Percentiles rank a stretch among this genome's conserved stretches.
Conservation (phyloP, 2,329 filamentous ascomycete species). For the Exophiala sp. region DNA sequence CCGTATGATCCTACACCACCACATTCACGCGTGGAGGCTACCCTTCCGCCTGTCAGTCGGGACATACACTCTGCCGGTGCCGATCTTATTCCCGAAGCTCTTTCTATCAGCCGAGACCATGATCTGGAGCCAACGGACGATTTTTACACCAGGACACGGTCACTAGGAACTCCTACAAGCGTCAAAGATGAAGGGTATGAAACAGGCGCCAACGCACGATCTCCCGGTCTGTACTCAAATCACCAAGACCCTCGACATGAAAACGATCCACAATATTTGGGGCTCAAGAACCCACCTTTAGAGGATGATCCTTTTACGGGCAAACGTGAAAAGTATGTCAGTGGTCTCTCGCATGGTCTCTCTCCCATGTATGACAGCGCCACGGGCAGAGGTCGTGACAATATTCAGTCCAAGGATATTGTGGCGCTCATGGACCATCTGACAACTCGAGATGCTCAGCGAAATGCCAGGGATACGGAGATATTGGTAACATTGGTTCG, state of each 20-base stretch:
- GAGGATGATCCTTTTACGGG: conserved; percentile 65
- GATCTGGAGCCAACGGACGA: conserved; percentile 37
- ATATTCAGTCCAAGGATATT: conserved; percentile 94
- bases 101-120: conserved; percentile 34
- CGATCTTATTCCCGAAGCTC: conserved; percentile 32
- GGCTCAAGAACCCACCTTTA: conserved; percentile 2
- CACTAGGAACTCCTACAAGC: conserved; percentile 54
- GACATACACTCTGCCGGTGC: conserved; percentile 44
- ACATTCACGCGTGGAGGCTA: conserved; percentile 33
- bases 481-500: conserved; percentile 92
- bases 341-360: conserved; percentile 90
- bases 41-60: conserved; percentile 36
- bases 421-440: conserved; percentile 97
- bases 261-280: conserved; percentile 7
- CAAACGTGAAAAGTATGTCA: conserved; percentile 62
- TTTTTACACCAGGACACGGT: conserved; percentile 34
- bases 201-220: conserved; percentile 56
- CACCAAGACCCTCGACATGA: conserved; percentile 1
- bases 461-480: conserved; percentile 93
- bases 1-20: conserved; percentile 55
- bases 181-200: conserved; percentile 88
- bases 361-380: conserved; percentile 88
- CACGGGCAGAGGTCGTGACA: conserved; percentile 81
- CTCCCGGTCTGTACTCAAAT: conserved; percentile 22
- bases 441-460: conserved; percentile 92